Base-by-base conservation (phyloP, 495 filamentous ascomycete species). In the Schizothecium vesticola region DNA sequence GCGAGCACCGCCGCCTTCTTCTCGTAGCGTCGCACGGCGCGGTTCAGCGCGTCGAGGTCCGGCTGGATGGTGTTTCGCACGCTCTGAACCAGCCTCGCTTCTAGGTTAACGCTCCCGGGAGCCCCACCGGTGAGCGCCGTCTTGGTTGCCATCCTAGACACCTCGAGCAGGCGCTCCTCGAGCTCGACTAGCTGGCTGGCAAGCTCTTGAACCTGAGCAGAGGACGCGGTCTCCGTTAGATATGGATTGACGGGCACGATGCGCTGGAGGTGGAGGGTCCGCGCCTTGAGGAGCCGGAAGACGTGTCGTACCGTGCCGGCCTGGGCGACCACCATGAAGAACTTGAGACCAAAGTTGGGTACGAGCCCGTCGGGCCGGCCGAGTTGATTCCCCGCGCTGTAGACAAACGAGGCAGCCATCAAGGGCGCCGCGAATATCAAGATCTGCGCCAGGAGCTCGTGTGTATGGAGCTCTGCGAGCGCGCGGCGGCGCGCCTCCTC, bases 11-110 rank as follows among this genome's bases (percentile, higher is more conserved):
- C 88, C 12, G 89, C 87, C 67, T 92, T 90, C 76, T 97, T 97
- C 80, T 99, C 95, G 71, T 97, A 97, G n/a, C 92, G 88, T 16
- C 95, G 86, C 29, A 98, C 90, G 0, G 95, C 95, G 22, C 95
- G 89, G 67, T 91, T 94, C 43, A 99, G 79, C 4, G 92, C 92
- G 70, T 99, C 95, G 29, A 97, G 83, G 57, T 97, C 92, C 1
- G 92, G 88, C 56, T 92, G 90, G 22, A 95, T 76, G 16, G 78
- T 77, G 63, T 86, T 87, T 43, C 87, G 86, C 9, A 92, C 83
- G 67, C 91, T 88, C 2, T 81, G 79, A 0, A 84, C 81, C 12
- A 94, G 77, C 65, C 67, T 75, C 22, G 70, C 74, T 22, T 81
- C 73, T 31, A 74, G 60, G 7, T 68, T 73, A 64, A 71, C 28